Evolutionary conservation across 768 basidiomycete genomes (phyloP), one percentile per base, ranked within the genome.

Genomic region (Rubroboletus satanas): DNA sequence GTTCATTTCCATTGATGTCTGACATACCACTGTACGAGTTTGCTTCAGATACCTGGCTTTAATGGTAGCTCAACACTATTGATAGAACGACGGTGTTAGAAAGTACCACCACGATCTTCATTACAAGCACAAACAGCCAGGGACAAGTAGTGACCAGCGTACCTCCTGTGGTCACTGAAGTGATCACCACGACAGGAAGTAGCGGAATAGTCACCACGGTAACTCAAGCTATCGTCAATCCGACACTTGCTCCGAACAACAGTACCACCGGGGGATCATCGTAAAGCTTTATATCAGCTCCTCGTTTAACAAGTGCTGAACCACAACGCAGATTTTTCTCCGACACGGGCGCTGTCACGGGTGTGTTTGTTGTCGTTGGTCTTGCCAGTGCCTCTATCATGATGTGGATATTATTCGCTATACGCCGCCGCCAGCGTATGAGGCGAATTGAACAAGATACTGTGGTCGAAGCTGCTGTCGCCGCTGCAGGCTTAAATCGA

Each of bases 311-410:
- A 18, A 38, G 33, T 47, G 33, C 58, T 63, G 46, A 61, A 48
- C 17, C 39, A 58, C n/a, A 31, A 32, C 6, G 17, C 54, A 91
- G 89, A 52, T 98, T 97, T 75, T 95, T 96, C 72, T 70, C 70
- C 47, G 90, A 96, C 66, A 89, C 87, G 23, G 93, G 93, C 18
- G 95, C 93, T 11, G 93, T 98, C 4, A 88, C 88, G 1, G 96
- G 90, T 43, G 90, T 93, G 8, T 98, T 97, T 63, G 83, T 92
- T 37, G 84, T 93, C 15, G 90, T 95, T 17, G 95, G 93, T 29
- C 77, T 98, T 18, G 86, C 90, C 4, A 84, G 74, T 29, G 84
- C 81, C 21, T 83, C 79, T 45, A 90, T 83, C 51, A 63, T 83
- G 38, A 75, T 90, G 45, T 90, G 83, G 79, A 75, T 87, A 52